A percentile compares a stretch with the other conserved stretches of the same genome.
Evolutionary conservation across 169 alveolate species (phyloP).

Genomic region (Cryptosporidium canis): DNA sequence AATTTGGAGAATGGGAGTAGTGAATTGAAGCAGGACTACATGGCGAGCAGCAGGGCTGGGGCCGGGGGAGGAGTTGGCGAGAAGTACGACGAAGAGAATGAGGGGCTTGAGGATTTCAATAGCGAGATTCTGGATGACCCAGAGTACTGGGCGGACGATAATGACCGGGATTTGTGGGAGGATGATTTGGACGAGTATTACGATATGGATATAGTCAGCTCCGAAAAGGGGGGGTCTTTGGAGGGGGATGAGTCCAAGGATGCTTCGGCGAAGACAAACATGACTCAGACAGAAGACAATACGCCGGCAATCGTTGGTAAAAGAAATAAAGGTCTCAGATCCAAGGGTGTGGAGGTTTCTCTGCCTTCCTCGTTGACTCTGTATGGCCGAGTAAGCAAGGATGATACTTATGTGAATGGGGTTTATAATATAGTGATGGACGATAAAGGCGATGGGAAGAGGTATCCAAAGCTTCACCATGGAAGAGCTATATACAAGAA

Average conservation of each 20-base stretch:
- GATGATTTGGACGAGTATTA: slow-evolving; percentile 48
- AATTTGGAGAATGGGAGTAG: not conserved
- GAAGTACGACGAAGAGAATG: not conserved
- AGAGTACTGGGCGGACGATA: slow-evolving; percentile 69
- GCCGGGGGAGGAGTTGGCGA: not conserved
- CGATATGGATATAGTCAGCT: slow-evolving; percentile 58
- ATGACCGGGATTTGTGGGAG: slow-evolving; percentile 54
- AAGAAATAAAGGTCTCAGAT: slow-evolving; percentile 48
- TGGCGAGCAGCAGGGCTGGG: not conserved
- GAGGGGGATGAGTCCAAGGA: not conserved
- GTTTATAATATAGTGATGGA: slow-evolving; percentile 34
- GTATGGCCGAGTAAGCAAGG: slow-evolving; percentile 31
- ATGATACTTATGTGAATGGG: slow-evolving; percentile 48
- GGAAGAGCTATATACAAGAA: slow-evolving; percentile 65
- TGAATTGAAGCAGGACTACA: not conserved
- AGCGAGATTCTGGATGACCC: slow-evolving; percentile 57
- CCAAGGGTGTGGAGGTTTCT: slow-evolving; percentile 49
- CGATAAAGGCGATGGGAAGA: not conserved
- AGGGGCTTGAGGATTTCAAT: not conserved
- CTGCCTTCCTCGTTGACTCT: slow-evolving; percentile 46
- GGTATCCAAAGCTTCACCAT: slow-evolving; percentile 41
- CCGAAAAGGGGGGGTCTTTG: not conserved
- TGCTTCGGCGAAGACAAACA: not conserved
- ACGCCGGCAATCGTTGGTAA: not conserved
- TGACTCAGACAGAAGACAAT: not conserved